Evolutionary conservation across 176 grass and related monocot species (phyloP).

Genomic region (Otatea glauca): DNA sequence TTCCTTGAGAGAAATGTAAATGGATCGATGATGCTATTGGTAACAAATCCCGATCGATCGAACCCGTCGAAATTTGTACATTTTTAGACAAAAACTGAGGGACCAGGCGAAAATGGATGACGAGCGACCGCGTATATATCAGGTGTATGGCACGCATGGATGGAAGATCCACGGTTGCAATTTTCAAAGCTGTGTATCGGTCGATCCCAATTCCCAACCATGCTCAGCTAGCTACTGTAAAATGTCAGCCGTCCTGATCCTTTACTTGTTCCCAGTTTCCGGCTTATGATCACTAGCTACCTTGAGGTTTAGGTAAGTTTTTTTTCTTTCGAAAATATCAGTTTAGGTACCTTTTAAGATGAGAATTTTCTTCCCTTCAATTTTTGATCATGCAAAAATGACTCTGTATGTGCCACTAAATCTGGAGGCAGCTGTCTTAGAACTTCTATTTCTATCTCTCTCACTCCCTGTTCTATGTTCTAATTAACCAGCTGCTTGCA

Average conservation of each 20-base stretch:
- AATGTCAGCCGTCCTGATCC: background rate
- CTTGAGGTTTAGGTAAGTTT: background rate
- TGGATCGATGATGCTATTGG: background rate
- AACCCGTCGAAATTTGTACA: conserved; percentile 1
- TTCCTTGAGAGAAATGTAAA: background rate
- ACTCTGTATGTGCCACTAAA: background rate
- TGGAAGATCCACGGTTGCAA: background rate
- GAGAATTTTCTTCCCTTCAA: background rate
- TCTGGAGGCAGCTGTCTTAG: background rate
- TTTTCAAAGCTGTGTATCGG: background rate
- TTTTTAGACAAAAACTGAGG: background rate
- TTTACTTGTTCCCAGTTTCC: background rate
- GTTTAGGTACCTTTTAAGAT: background rate
- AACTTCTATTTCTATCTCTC: background rate
- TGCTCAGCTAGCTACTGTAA: background rate
- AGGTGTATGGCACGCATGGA: background rate
- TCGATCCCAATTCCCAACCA: background rate
- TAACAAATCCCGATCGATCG: background rate
- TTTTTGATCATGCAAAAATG: background rate
- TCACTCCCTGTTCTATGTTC: background rate
- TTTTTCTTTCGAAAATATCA: background rate
- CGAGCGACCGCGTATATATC: background rate
- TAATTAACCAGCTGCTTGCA: background rate
- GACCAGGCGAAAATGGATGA: background rate
- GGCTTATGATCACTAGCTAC: background rate